Evolutionary conservation across 441 rosid genomes (phyloP).

Genomic region (Rhodomyrtus psidioides): DNA sequence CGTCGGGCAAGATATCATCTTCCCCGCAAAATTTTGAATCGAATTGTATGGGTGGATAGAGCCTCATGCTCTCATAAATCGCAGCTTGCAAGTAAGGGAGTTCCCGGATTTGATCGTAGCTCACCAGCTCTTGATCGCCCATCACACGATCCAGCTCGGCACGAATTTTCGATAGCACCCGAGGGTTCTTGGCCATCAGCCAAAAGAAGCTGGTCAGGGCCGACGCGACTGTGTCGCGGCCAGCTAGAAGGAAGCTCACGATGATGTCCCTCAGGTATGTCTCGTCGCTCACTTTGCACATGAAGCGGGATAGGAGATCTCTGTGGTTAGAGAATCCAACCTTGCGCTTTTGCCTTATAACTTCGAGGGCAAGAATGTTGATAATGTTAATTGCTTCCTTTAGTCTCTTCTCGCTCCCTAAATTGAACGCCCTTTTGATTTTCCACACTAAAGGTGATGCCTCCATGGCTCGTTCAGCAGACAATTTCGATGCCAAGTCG

Average conservation of each 20-base stretch:
- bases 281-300: not conserved
- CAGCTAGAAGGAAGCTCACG: constrained; percentile 1
- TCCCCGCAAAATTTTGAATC: not conserved
- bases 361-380: not conserved
- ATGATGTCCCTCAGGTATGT: not conserved
- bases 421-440: constrained; percentile 32
- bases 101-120: not conserved
- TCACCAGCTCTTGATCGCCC: not conserved
- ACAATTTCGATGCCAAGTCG: not conserved
- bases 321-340: not conserved
- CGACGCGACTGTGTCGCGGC: not conserved
- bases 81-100: not conserved
- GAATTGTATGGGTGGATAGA: not conserved
- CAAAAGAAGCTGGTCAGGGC: not conserved
- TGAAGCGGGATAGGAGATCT: constrained; percentile 1
- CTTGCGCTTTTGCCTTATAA: not conserved
- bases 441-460: constrained; percentile 42
- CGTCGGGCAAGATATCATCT: not conserved
- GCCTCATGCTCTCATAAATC: not conserved
- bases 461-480: not conserved
- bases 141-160: not conserved
- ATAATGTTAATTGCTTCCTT: not conserved
- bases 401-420: constrained; percentile 39
- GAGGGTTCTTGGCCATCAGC: not conserved
- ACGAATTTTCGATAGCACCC: not conserved